Base-by-base conservation (phyloP, 2,329 filamentous ascomycete species). In the Juglanconis sp. region DNA sequence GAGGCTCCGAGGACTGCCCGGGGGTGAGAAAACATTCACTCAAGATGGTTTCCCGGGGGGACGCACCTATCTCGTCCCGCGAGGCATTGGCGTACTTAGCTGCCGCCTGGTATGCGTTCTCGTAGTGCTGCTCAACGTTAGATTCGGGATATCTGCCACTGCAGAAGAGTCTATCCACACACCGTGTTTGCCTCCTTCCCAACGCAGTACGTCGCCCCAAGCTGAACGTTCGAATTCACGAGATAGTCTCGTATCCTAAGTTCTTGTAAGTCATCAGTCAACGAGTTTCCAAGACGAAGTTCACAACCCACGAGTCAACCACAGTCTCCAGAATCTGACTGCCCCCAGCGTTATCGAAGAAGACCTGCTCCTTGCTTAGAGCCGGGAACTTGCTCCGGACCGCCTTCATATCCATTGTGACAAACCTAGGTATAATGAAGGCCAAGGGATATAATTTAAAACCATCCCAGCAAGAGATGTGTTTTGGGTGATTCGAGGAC, bases 291-390 rank as follows among this genome's bases (percentile, higher is more conserved):
- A 54, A 50, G 46, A 11, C 3, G 17, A n/a, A 8, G 30, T 55
- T 15, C 10, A 46, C 3, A 5, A 73, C 81, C 74, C 71, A 89
- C 86, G 83, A 81, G 58, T 89, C 82, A 60, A 88, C 85, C 15
- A 91, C 90, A 15, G 81, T 77, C 32, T 82, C 83, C 3, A 93
- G 75, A 1, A 85, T 80, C 68, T 93, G 90, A 68, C 86, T 90
- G 42, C 90, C 90, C 17, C 90, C 90, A 10, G 89, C 90, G 69
- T 93, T 93, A 69, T 94, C 90, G 65, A 93, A 83, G 70, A 84
- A 92, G 53, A 92, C 79, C 68, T 92, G 88, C 60, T 57, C 77
- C 62, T 86, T 80, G 46, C 80, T 74, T 44, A 93, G 73, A 13
- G 89, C 87, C 38, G 90, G 89, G 75, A 93, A 93, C 57, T 81